These are phyloP conservation scores for Phaeosphaeriaceae sp. DNA, from an alignment of 2,329 filamentous ascomycete species.

Conservation along the genomic window DNA sequence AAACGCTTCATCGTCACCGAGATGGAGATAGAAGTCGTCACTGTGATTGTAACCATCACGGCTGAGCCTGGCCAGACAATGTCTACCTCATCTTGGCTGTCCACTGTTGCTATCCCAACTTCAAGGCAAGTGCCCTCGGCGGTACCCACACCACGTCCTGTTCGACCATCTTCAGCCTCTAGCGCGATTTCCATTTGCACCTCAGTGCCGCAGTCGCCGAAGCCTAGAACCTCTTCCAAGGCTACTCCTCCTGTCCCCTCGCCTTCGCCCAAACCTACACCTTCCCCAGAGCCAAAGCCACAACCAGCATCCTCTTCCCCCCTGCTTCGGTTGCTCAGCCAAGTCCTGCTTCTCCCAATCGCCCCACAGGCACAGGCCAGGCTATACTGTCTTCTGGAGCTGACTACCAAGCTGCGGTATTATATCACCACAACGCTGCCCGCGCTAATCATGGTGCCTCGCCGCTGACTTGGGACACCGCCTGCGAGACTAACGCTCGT, in stretches of 20 bases:
- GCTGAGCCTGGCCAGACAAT: conserved; percentile 1
- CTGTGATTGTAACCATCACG: conserved; percentile 25
- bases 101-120: conserved; percentile 2
- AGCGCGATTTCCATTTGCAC: neutral
- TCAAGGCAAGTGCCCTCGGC: neutral
- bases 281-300: neutral
- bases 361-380: conserved; percentile 30
- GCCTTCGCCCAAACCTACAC: neutral
- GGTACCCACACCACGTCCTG: conserved; percentile 5
- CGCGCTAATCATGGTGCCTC: conserved; percentile 79
- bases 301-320: conserved; percentile 6
- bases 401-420: conserved; percentile 39
- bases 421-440: conserved; percentile 85
- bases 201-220: neutral
- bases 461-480: conserved; percentile 71
- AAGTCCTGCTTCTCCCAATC: conserved; percentile 12
- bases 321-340: conserved; percentile 3
- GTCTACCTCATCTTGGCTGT: conserved; percentile 3
- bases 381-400: conserved; percentile 30
- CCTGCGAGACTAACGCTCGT: conserved; percentile 63
- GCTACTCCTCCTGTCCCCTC: conserved; percentile 2
- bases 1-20: conserved; percentile 32
- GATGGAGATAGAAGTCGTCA: conserved; percentile 25
- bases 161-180: conserved; percentile 1
- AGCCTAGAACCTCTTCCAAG: neutral